A percentile compares a stretch with the other conserved stretches of the same genome.
phyloP scores from a whole-genome alignment of 208 protist genomes.

The Trypanosoma congolense region DNA sequence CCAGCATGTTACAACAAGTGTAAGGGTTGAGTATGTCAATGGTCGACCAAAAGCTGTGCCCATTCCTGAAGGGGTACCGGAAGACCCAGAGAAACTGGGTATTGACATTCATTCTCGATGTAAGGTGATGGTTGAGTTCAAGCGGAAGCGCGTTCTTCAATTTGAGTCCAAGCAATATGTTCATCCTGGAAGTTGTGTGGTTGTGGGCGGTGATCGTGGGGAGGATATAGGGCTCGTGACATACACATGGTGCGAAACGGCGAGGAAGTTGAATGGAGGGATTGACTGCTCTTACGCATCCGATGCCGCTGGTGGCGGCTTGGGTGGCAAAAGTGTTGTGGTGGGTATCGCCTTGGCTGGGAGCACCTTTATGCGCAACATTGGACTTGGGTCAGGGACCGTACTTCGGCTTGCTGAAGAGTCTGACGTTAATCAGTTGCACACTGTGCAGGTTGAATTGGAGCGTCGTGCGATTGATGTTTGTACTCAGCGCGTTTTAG shows the following conservation, averaged over 20 bases:
- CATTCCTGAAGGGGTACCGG: conserved; percentile 30
- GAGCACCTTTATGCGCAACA: conserved; percentile 45
- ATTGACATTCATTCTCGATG: conserved; percentile 49
- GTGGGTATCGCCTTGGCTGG: conserved; percentile 55
- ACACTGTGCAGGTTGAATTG: conserved; percentile 67
- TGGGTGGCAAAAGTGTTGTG: conserved; percentile 23
- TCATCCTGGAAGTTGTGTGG: conserved; percentile 72
- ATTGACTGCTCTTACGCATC: conserved; percentile 4
- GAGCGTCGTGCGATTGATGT: conserved; percentile 80
- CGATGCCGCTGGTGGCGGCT: neutral
- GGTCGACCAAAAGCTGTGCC: conserved; percentile 50
- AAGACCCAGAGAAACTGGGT: conserved; percentile 44
- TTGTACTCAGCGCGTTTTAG: conserved; percentile 69
- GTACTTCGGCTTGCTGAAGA: conserved; percentile 66
- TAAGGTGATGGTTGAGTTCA: conserved; percentile 90
- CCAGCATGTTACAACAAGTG: conserved; percentile 63
- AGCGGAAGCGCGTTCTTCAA: conserved; percentile 79
- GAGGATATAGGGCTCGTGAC: conserved; percentile 85
- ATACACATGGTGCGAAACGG: conserved; percentile 73
- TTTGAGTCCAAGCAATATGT: conserved; percentile 77
- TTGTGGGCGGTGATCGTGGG: conserved; percentile 84
- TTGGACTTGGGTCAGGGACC: conserved; percentile 72
- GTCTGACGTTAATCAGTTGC: conserved; percentile 62
- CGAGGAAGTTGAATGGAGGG: neutral
- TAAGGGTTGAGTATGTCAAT: conserved; percentile 48